phyloP scores from a whole-genome alignment of 192 early-diverging fungal genomes.

The Piromyces sp. region DNA sequence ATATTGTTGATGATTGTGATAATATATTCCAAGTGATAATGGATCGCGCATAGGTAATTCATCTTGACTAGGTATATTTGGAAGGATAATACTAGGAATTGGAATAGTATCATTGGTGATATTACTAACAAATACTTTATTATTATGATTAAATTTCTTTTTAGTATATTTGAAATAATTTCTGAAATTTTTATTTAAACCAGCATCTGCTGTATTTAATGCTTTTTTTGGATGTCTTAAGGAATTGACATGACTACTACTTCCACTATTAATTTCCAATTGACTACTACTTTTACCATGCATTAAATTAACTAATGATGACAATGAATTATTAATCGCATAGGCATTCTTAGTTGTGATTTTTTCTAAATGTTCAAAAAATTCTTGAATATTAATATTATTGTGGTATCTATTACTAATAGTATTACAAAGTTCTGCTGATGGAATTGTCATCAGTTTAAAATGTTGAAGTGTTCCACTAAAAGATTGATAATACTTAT shows the following conservation, averaged over 20 bases:
- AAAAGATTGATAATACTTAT: background rate
- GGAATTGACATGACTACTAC: background rate
- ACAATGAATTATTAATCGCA: background rate
- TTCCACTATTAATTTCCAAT: background rate
- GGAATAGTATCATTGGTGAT: background rate
- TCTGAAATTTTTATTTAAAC: background rate
- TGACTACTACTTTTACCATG: background rate
- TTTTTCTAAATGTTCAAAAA: background rate
- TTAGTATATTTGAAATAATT: background rate
- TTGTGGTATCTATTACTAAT: background rate
- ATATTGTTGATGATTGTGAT: background rate
- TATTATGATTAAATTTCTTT: background rate
- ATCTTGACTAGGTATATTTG: background rate
- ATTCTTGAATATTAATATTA: background rate
- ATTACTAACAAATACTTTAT: background rate
- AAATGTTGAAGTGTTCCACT: background rate
- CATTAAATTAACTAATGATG: background rate
- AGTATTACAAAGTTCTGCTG: background rate
- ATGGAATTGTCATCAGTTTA: background rate
- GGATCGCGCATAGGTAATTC: background rate
- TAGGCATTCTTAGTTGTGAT: background rate
- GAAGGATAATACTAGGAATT: background rate
- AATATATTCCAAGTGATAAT: background rate
- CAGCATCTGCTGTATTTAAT: background rate
- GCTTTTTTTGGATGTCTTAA: background rate